Evolutionary conservation across 768 basidiomycete species (phyloP), one percentile per base, ranked within the genome.

Genomic region (Suillus sp.): DNA sequence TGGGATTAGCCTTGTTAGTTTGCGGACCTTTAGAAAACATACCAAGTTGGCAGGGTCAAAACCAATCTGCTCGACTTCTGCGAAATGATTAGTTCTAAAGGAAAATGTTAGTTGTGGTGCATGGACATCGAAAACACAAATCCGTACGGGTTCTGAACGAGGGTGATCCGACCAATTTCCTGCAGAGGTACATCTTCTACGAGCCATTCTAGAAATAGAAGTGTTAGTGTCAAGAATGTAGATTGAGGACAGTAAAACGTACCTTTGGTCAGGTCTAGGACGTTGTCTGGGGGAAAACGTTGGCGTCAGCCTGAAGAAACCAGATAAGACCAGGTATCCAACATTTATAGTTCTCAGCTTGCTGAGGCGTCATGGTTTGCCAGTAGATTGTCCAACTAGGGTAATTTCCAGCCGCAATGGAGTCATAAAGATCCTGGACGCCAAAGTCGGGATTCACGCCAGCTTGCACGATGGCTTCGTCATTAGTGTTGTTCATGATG

Each of bases 371-470:
- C 78, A 86, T 79, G 27, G 77, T 79, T 74, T 86, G 86, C 14
- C 85, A 81, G 66, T 83, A 85, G 20, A 87, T 68, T 58, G 85
- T 85, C 82, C 83, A 87, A 65, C 81, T 80, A 30, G 86, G 85
- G 74, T 78, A 85, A 9, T 80, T 73, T 14, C 80, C 80, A 34
- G 78, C 77, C 64, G 83, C 81, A 65, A 88, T 87, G 20, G 85
- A 77, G 27, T 85, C 83, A 64, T 74, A 85, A 22, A 87, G 73
- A 68, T 87, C 85, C 42, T 83, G 77, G 35, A 82, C 78, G 61
- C 83, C 83, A 72, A 81, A 88, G 69, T 88, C 86, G 0, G 79
- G 73, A 62, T 79, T 81, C 68, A 64, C 62, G 63, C 83, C 84
- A 18, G 67, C 67, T 64, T 82, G 45, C 66, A 80, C 47, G 34